Base-by-base conservation (phyloP, 2,329 filamentous ascomycete genomes). In the Xylariaceae sp. region DNA sequence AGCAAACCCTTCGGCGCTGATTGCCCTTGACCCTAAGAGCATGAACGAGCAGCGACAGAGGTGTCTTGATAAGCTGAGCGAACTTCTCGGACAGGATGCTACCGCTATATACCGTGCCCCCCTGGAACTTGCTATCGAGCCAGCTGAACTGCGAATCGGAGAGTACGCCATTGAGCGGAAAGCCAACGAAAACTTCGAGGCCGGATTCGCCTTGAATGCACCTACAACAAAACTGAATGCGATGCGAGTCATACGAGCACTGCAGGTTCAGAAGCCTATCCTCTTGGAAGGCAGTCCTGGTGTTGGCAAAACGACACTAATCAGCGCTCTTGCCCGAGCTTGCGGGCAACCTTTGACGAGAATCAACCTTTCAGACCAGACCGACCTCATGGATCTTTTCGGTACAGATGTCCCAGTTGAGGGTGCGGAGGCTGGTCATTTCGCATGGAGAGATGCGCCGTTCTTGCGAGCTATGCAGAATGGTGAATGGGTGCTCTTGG, bases 361-460 rank as follows among this genome's bases (percentile, higher is more conserved):
- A 67, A 97, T 99, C 75, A 99, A 99, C 70, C 79, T 99, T 61
- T 97, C 94, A 0, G 94, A 99, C 67, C 94, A 99, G 75, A 99
- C 95, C 0, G 94, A 99, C 73, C 78, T 99, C 53, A 97, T 97
- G 83, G 94, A 99, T 72, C 79, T 99, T 0, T 99, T 99, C 72
- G 94, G 94, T 60, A 96, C 93, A 0, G 94, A 99, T 76, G 91
- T 96, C 6, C 94, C 94, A 0, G 87, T 96, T 2, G 94, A 97
- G 75, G 92, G 92, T n/a, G 91, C 89, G 0, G 86, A 89, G 68
- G 88, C 92, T 6, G 94, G 94, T 1, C 88, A 90, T 61, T 99
- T 99, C 70, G 88, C 90, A 1, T 99, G 94, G 94, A 85, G 92
- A 66, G 93, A 99, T 72, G 94, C 93, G 0, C 92, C 94, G 0